These are phyloP conservation scores for Calonectria montana DNA, from an alignment of 2,329 filamentous ascomycete genomes.

Conservation along the genomic window DNA sequence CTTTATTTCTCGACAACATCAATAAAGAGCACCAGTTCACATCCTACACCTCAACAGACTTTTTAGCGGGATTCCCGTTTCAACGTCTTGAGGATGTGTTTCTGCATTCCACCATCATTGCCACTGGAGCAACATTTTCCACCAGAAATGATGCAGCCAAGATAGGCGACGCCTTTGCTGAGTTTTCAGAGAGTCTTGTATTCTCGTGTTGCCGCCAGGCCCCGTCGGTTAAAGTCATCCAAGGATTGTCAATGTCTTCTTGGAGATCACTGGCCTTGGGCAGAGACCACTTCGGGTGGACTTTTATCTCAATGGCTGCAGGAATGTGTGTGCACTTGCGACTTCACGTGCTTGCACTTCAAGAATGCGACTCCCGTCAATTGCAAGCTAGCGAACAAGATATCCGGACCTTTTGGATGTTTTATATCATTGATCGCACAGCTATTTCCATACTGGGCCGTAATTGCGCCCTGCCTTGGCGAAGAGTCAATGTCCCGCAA, in stretches of 20 bases:
- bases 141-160: background rate
- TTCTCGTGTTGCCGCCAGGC: background rate
- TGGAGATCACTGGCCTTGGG: background rate
- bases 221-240: slow-evolving; percentile 1
- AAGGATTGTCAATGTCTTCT: slow-evolving; percentile 6
- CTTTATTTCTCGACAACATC: slow-evolving; percentile 5
- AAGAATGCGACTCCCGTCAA: slow-evolving; percentile 5
- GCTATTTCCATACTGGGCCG: background rate
- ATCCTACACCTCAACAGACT: background rate
- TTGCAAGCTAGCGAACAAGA: slow-evolving; percentile 1
- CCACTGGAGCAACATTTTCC: slow-evolving; percentile 4
- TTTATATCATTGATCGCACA: slow-evolving; percentile 9
- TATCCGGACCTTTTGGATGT: slow-evolving; percentile 7
- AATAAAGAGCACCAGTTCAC: slow-evolving; percentile 12
- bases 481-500: slow-evolving; percentile 3
- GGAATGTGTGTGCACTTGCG: slow-evolving; percentile 2
- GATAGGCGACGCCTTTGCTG: background rate
- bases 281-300: slow-evolving; percentile 2
- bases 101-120: slow-evolving; percentile 3
- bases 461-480: slow-evolving; percentile 3
- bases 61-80: background rate
- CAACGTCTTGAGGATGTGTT: slow-evolving; percentile 1
- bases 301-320: slow-evolving; percentile 13
- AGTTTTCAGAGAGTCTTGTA: background rate
- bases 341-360: background rate